A percentile compares a stretch with the other conserved stretches of the same genome.
Evolutionary conservation across 106 monocot genomes (phyloP).

Genomic region (Vanilla planifolia): DNA sequence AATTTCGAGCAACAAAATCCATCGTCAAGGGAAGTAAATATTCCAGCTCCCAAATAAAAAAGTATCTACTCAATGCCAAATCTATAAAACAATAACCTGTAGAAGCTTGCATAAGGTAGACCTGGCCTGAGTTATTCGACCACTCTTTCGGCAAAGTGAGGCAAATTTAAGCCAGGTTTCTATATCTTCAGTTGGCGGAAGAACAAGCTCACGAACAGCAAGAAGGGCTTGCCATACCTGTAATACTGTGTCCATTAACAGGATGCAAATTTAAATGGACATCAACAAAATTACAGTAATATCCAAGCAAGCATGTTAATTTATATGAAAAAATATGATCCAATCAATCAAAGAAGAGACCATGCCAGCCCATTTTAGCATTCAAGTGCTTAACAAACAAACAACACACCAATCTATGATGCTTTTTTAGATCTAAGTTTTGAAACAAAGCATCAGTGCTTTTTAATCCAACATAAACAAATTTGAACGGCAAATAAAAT

Average conservation of each 20-base stretch:
- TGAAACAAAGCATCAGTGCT: no score
- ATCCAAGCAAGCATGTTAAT: no score
- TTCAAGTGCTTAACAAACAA: no score
- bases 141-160: slow-evolving; percentile 95
- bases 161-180: slow-evolving; percentile 99
- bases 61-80: neutral
- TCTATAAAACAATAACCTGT: slow-evolving; percentile 43
- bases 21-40: neutral
- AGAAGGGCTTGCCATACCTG: slow-evolving; percentile 99
- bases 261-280: neutral
- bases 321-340: no score
- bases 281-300: neutral
- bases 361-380: no score
- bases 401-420: no score
- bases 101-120: slow-evolving; percentile 89
- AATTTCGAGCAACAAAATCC: neutral
- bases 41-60: neutral
- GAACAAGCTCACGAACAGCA: slow-evolving; percentile 83
- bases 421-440: no score
- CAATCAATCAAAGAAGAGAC: no score
- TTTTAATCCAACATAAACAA: no score
- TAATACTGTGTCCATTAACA: neutral
- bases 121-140: slow-evolving; percentile 85
- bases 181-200: slow-evolving; percentile 90
- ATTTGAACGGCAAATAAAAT: no score